These are phyloP conservation scores for Saturnispora gosingensis DNA, from an alignment of 805 yeast genomes.

Conservation along the genomic window DNA sequence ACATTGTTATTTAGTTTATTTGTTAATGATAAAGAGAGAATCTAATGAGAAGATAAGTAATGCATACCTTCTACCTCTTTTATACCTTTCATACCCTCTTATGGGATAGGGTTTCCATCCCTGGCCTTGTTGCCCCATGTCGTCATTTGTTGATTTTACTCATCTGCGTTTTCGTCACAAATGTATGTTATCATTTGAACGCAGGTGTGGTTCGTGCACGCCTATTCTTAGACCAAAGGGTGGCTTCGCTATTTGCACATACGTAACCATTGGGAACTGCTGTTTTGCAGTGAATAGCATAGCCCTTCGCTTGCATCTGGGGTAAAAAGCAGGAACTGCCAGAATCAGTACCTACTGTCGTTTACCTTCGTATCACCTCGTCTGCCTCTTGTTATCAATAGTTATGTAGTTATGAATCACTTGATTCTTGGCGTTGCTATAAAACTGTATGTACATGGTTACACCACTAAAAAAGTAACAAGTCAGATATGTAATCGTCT, in stretches of 20 bases:
- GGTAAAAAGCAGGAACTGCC: no score
- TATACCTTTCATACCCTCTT: background rate
- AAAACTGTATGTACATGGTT: background rate
- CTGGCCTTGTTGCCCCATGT: background rate
- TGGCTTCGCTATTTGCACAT: background rate
- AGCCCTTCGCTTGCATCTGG: background rate
- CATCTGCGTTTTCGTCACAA: background rate
- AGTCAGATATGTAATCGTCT: background rate
- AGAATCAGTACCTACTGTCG: no score
- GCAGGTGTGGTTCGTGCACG: background rate
- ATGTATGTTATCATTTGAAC: background rate
- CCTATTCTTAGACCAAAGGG: background rate
- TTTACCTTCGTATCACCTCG: no score
- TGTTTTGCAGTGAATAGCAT: background rate
- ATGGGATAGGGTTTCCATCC: background rate
- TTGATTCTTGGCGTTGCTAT: background rate
- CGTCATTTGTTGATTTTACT: background rate
- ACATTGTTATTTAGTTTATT: constrained; percentile 9
- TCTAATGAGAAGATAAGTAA: no score
- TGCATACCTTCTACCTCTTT: background rate
- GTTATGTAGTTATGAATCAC: no score
- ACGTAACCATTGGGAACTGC: background rate
- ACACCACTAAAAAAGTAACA: no score
- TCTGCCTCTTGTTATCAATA: no score
- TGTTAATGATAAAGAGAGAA: no score